phyloP scores from a whole-genome alignment of 306 rosid genomes.

The cucumber (Cucumis sativus) region Cucumber_9930_V3 NC_026657.2:36354001-36354500 shows the following conservation, averaged over 20 bases:
- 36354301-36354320: slow-evolving; percentile 74
- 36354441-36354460: slow-evolving; percentile 14
- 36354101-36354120: slow-evolving; percentile 14
- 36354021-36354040: not conserved
- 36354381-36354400: slow-evolving; percentile 3
- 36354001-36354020: not conserved
- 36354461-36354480: slow-evolving; percentile 7
- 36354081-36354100: not conserved
- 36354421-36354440: slow-evolving; percentile 2
- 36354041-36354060: not conserved
- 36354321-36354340: slow-evolving; percentile 95
- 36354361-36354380: slow-evolving; percentile 49
- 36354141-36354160: slow-evolving; percentile 6
- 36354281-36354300: slow-evolving; percentile 60
- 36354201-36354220: slow-evolving; percentile 79
- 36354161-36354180: slow-evolving; percentile 13
- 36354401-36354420: slow-evolving; percentile 1
- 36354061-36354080: not conserved
- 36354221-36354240: slow-evolving; percentile 85
- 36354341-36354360: slow-evolving; percentile 73
- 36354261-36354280: slow-evolving; percentile 48
- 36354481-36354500: not conserved
- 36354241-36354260: slow-evolving; percentile 81
- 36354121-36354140: not conserved
- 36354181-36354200: slow-evolving; percentile 39